Percentiles rank a stretch among this genome's conserved stretches.
phyloP scores from a whole-genome alignment of 2,329 filamentous ascomycete genomes.

The Verruconis gallopava region DNA sequence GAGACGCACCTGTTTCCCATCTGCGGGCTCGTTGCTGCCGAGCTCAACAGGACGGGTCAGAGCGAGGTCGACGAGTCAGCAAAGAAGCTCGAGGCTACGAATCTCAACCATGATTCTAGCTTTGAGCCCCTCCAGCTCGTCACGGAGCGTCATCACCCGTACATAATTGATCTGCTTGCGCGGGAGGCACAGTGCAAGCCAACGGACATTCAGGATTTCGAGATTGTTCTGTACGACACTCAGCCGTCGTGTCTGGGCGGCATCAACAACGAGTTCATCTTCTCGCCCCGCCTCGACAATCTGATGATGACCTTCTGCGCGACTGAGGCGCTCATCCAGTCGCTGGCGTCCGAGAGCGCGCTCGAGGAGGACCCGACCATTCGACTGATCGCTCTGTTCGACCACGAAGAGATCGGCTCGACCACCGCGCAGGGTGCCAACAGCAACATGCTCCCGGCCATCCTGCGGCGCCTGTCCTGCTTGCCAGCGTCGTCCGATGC shows the following conservation, averaged over 20 bases:
- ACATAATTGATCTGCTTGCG: constrained; percentile 74
- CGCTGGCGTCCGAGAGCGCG: constrained; percentile 48
- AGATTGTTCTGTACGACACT: constrained; percentile 92
- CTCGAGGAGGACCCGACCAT: constrained; percentile 70
- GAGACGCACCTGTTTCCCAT: constrained; percentile 94
- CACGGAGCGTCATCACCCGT: constrained; percentile 75
- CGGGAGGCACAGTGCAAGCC: constrained; percentile 59
- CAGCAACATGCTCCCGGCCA: constrained; percentile 78
- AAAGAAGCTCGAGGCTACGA: constrained; percentile 23
- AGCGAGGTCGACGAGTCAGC: constrained; percentile 35
- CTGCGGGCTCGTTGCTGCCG: constrained; percentile 70
- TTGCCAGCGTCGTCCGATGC: constrained; percentile 40
- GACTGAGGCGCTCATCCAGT: constrained; percentile 71
- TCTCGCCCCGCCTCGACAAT: constrained; percentile 91
- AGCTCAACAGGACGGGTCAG: constrained; percentile 65
- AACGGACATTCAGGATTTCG: constrained; percentile 76
- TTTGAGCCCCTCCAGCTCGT: constrained; percentile 68
- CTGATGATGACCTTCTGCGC: constrained; percentile 93
- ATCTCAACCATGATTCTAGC: constrained; percentile 21
- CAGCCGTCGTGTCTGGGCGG: constrained; percentile 84
- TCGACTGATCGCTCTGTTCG: constrained; percentile 86
- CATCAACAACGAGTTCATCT: constrained; percentile 86
- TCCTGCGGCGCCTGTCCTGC: constrained; percentile 75
- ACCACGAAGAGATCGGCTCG: constrained; percentile 95
- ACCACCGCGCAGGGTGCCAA: constrained; percentile 85